Evolutionary conservation across 305 asterid genomes (phyloP), one percentile per base, ranked within the genome.

Genomic region (Fraxinus greggii): DNA sequence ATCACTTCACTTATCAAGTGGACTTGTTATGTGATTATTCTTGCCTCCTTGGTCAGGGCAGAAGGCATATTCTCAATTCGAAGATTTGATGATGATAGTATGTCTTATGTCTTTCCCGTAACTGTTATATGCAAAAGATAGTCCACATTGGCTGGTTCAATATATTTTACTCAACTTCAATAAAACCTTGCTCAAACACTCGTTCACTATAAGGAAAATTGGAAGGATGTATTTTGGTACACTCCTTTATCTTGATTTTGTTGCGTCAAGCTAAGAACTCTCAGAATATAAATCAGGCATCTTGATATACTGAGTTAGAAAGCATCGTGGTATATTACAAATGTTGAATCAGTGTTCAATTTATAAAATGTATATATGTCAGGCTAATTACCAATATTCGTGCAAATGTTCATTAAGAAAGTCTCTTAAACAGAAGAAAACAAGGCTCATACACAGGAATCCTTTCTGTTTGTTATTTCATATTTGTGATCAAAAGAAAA

Each of bases 391-490:
- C 29, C 31, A 61, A 21, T 23, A 8, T 61, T 61, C 70, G 12
- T 26, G 73, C 42, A 29, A 76, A 72, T 28, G 45, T 23, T 59
- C 70, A 84, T 15, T 21, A 84, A 80, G 23, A 23, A 72, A 78
- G n/a, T 42, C 38, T 32, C 73, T 24, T 29, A 26, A 54, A 76
- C 51, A 36, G 77, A 48, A 76, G 26, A 75, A 63, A 54, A 72
- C 59, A 51, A 78, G 73, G 63, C n/a, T 59, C 24, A 72, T 29
- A 23, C n/a, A 54, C 0, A 32, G 38, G 42, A 75, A 13, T 80
- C 56, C 32, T 74, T 35, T 80, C 40, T 33, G 33, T 51, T 48
- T 80, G 35, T 72, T 54, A 2, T 38, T 48, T 36, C 56, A n/a
- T 75, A 9, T 42, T 26, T 33, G 67, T 29, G 69, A 75, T 61